phyloP scores from a whole-genome alignment of 2,329 filamentous ascomycete species.

The Tolypocladium cylindrosporum region DNA sequence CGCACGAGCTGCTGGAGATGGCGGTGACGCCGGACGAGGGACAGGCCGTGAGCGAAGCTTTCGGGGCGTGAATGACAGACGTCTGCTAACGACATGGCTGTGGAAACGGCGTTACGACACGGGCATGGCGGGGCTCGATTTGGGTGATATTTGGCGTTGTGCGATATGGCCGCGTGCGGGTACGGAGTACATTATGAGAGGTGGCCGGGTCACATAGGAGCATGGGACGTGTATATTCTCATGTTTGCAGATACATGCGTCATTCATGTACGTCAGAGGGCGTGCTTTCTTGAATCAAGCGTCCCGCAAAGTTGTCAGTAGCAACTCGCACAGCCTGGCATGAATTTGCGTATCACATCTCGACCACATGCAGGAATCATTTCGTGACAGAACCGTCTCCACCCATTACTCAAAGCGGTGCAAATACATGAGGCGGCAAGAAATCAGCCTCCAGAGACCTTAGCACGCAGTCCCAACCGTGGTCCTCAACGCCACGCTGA shows the following conservation, averaged over 20 bases:
- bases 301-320: too few relatives aligned
- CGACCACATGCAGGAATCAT: too few relatives aligned
- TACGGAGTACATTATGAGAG: neutral
- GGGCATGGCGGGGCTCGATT: neutral
- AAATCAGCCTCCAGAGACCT: too few relatives aligned
- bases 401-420: too few relatives aligned
- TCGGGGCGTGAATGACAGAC: slow-evolving; percentile 20
- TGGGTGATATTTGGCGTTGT: neutral
- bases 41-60: slow-evolving; percentile 31
- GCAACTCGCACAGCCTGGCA: too few relatives aligned
- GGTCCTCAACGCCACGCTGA: neutral
- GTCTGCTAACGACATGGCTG: neutral
- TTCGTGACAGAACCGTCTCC: too few relatives aligned
- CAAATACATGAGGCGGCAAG: too few relatives aligned
- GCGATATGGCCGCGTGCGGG: neutral
- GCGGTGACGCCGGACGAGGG: slow-evolving; percentile 67
- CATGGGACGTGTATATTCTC: neutral
- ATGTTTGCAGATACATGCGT: neutral
- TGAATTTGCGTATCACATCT: too few relatives aligned
- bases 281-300: too few relatives aligned
- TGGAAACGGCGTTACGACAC: neutral
- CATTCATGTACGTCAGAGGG: neutral
- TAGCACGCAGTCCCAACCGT: neutral
- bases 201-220: neutral
- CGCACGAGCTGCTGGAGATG: slow-evolving; percentile 71